Conservation (phyloP, 106 monocot genomes). For the Allium fistulosum region DNA sequence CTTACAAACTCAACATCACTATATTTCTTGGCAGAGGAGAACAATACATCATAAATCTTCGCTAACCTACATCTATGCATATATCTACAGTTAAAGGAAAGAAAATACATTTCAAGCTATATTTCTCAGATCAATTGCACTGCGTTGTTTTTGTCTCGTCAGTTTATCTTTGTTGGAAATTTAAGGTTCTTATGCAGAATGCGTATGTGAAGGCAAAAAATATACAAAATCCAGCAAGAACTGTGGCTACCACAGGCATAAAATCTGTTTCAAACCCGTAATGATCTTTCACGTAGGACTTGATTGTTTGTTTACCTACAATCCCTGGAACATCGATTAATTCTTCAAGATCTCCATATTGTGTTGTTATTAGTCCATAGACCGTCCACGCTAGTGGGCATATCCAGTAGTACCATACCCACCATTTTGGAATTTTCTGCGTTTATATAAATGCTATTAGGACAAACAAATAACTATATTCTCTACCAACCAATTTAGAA, state of each 20-base stretch:
- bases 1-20: too few species aligned
- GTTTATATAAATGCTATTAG: neutral
- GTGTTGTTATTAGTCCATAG: slow-evolving; percentile 66
- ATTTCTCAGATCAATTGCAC: neutral
- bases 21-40: too few species aligned
- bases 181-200: slow-evolving; percentile 65
- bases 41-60: neutral
- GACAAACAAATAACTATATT: slow-evolving; percentile 2
- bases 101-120: neutral
- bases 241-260: slow-evolving; percentile 54
- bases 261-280: slow-evolving; percentile 65
- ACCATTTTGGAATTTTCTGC: slow-evolving; percentile 92
- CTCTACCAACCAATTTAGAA: neutral
- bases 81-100: neutral
- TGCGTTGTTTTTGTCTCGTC: neutral
- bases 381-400: slow-evolving; percentile 93
- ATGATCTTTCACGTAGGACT: slow-evolving; percentile 35
- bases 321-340: slow-evolving; percentile 49
- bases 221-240: slow-evolving; percentile 46
- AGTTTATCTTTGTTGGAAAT: slow-evolving; percentile 77
- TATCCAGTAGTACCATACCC: slow-evolving; percentile 98
- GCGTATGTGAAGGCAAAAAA: slow-evolving; percentile 85
- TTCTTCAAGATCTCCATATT: slow-evolving; percentile 61
- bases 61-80: neutral
- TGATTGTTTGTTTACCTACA: slow-evolving; percentile 22